Evolutionary conservation across 148 eudicot genomes (phyloP).

Genomic region (Vaccinium macrocarpon): DNA sequence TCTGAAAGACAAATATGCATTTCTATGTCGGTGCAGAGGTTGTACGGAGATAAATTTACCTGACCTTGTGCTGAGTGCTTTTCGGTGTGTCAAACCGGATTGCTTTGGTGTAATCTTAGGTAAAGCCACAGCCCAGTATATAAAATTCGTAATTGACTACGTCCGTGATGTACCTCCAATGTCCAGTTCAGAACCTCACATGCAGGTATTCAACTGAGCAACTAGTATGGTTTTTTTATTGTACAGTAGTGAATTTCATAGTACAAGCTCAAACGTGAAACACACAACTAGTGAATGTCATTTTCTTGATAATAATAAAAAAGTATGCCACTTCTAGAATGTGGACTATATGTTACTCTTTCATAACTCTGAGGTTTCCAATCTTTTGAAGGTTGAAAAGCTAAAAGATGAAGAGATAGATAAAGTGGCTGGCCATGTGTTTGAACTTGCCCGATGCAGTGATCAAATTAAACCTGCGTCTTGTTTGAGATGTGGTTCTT

Average conservation of each 20-base stretch:
- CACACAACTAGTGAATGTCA: conserved; percentile 9
- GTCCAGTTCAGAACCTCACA: conserved; percentile 21
- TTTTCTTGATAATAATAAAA: background rate
- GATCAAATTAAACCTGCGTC: conserved; percentile 42
- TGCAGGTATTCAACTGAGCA: conserved; percentile 29
- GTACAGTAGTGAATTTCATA: too few species aligned
- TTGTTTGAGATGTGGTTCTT: conserved; percentile 73
- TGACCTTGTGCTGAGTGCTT: conserved; percentile 69
- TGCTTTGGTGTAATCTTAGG: conserved; percentile 79
- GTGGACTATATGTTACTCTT: conserved; percentile 8
- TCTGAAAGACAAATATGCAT: conserved; percentile 64
- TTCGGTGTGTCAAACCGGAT: conserved; percentile 55
- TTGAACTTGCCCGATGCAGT: conserved; percentile 27
- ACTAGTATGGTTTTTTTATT: too few species aligned
- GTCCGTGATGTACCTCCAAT: conserved; percentile 22
- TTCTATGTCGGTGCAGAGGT: conserved; percentile 68
- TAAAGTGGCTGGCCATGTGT: conserved; percentile 47
- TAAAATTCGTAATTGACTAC: conserved; percentile 40
- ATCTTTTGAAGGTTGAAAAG: conserved; percentile 36
- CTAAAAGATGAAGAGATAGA: conserved; percentile 32
- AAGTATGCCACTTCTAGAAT: background rate
- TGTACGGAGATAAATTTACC: conserved; percentile 62
- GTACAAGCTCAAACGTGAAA: conserved; percentile 4
- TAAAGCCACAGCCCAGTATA: conserved; percentile 34
- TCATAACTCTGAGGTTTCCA: conserved; percentile 6